Evolutionary conservation across 2,329 filamentous ascomycete species (phyloP).

Genomic region (Trichoderma endophyticum): DNA sequence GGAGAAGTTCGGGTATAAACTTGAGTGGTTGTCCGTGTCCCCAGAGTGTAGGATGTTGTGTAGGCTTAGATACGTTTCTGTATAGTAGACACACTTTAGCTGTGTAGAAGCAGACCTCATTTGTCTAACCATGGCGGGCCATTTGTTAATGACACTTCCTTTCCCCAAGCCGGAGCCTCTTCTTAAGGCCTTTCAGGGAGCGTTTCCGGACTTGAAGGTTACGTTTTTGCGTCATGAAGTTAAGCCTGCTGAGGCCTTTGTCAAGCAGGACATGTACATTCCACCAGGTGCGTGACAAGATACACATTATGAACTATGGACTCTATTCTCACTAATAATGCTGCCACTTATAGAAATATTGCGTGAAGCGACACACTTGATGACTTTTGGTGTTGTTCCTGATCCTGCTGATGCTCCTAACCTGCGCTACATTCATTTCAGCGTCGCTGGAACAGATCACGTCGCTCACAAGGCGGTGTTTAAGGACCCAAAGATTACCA

Average conservation of each 20-base stretch:
- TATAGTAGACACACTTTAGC: background rate
- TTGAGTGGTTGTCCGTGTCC: background rate
- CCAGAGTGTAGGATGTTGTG: background rate
- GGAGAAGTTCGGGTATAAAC: background rate
- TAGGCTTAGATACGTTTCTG: background rate
- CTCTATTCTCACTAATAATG: background rate
- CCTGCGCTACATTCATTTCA: background rate
- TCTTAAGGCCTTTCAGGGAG: background rate
- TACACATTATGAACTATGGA: background rate
- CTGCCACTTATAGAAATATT: background rate
- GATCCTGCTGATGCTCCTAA: background rate
- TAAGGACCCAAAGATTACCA: background rate
- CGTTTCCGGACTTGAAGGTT: background rate
- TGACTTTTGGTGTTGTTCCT: slow-evolving; percentile 2
- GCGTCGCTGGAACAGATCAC: background rate
- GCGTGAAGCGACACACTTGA: background rate
- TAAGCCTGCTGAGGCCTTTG: background rate
- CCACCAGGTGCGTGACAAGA: background rate
- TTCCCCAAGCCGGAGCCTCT: background rate
- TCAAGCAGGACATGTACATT: slow-evolving; percentile 6
- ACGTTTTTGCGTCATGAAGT: slow-evolving; percentile 1
- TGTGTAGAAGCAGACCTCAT: background rate
- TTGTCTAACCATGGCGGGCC: background rate
- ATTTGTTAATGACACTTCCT: slow-evolving; percentile 6
- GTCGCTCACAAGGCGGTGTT: background rate